Base-by-base conservation (phyloP, 2,329 filamentous ascomycete genomes). In the Chaetomium strumarium region DNA sequence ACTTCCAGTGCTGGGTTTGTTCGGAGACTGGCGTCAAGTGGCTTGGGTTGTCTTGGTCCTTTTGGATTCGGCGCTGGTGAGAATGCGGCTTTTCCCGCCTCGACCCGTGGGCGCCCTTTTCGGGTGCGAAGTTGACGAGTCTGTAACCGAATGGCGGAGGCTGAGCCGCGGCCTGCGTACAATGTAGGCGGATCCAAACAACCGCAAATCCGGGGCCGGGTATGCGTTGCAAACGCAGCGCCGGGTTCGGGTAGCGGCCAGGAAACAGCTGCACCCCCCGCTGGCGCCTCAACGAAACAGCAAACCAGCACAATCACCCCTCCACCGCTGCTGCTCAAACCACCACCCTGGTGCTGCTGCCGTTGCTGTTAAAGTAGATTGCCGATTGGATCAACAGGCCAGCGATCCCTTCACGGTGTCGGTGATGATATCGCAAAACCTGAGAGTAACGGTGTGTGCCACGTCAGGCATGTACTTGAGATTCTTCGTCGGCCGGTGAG, bases 401-500 rank as follows among this genome's bases (percentile, higher is more conserved):
- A n/a, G 34, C 4, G 34, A n/a, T n/a, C 14, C 34, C 33, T 11
- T 16, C 34, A 24, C 24, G 34, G 37, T 20, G 20, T n/a, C 31
- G 46, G 16, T 44, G 43, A 11, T 33, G 17, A 43, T 29, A 40
- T 45, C 19, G 43, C 10, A 16, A 37, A 37, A 37, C 16, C 14
- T n/a, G 34, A 8, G 11, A 37, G 13, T n/a, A 37, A 37, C 51
- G 42, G 51, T 39, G 51, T 57, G 55, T 62, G 63, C 63, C 62
- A 64, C 62, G 61, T 64, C 62, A 64, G 62, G 58, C 57, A 44
- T 44, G 16, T 31, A 43, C 40, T 46, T 39, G 46, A 56, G 44
- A 46, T 56, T 48, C 34, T 52, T 43, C 43, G 29, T n/a, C n/a
- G 38, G 19, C 13, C 30, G 20, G 48, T 42, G 41, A 48, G 47